These are phyloP conservation scores for Penicillium verhagenii DNA, from an alignment of 495 filamentous ascomycete genomes.

Conservation along the genomic window DNA sequence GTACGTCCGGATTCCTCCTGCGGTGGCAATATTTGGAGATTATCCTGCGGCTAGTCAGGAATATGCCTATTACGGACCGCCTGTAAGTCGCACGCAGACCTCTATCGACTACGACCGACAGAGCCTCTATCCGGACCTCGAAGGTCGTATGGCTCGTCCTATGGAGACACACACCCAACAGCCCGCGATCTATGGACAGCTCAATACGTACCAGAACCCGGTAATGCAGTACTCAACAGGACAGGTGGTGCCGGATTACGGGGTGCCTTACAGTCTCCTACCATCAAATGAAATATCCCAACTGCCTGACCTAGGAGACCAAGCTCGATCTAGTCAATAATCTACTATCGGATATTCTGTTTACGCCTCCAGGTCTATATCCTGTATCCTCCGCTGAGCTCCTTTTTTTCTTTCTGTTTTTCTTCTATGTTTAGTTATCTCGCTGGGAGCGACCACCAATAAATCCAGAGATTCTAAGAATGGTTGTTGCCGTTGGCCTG, in stretches of 20 bases:
- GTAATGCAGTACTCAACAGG: constrained; percentile 41
- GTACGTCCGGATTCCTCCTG: constrained; percentile 39
- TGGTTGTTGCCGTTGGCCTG: too few species aligned
- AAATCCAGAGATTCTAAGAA: too few species aligned
- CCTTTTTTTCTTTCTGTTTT: too few species aligned
- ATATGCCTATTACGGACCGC: constrained; percentile 33
- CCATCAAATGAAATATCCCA: constrained; percentile 34
- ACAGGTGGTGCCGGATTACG: constrained; percentile 44
- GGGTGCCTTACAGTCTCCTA: constrained; percentile 37
- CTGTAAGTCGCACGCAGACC: constrained; percentile 43
- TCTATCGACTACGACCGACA: constrained; percentile 44
- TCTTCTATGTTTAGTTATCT: too few species aligned
- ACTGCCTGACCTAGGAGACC: constrained; percentile 39
- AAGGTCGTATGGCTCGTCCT: constrained; percentile 39
- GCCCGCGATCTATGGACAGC: constrained; percentile 40
- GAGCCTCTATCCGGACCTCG: constrained; percentile 38
- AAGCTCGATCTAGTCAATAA: constrained; percentile 38
- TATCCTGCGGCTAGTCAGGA: constrained; percentile 40
- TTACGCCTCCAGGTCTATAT: too few species aligned
- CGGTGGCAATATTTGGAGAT: constrained; percentile 27
- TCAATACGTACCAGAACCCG: constrained; percentile 36
- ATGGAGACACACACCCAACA: constrained; percentile 43
- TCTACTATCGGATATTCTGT: constrained; percentile 43
- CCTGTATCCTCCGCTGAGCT: too few species aligned
- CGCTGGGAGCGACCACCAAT: too few species aligned